Conservation (phyloP, 2,329 filamentous ascomycete genomes). For the Rutstroemia sydowiana region DNA sequence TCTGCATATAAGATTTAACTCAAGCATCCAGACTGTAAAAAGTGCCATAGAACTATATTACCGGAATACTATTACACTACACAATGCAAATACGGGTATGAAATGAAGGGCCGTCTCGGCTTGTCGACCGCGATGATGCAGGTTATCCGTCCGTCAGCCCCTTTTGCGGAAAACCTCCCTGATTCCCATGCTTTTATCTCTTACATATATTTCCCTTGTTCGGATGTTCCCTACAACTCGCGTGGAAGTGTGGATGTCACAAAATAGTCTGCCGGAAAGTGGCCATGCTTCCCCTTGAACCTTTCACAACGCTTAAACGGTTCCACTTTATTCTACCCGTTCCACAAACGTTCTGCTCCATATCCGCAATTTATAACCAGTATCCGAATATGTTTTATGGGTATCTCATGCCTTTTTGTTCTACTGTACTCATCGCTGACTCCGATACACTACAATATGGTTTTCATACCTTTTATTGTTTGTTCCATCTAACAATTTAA, state of each 20-base stretch:
- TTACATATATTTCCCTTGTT: neutral
- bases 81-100: neutral
- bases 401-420: slow-evolving; percentile 1
- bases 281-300: slow-evolving; percentile 2
- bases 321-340: neutral
- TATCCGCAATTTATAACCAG: neutral
- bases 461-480: too few species aligned
- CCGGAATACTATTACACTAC: neutral
- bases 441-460: too few species aligned
- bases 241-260: slow-evolving; percentile 9
- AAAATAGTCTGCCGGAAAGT: slow-evolving; percentile 4
- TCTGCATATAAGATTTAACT: neutral
- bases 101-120: neutral
- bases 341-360: slow-evolving; percentile 2
- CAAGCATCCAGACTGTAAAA: neutral
- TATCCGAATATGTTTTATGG: neutral
- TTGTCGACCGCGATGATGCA: slow-evolving; percentile 3
- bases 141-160: slow-evolving; percentile 5
- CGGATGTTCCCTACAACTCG: slow-evolving; percentile 5
- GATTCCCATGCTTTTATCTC: slow-evolving; percentile 3
- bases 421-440: neutral
- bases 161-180: slow-evolving; percentile 1
- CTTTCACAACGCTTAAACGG: slow-evolving; percentile 2
- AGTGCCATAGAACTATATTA: too few species aligned
- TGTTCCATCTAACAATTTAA: too few species aligned